Conservation (phyloP, 192 early-diverging fungal species). For the Backusella tarrabulga region DNA sequence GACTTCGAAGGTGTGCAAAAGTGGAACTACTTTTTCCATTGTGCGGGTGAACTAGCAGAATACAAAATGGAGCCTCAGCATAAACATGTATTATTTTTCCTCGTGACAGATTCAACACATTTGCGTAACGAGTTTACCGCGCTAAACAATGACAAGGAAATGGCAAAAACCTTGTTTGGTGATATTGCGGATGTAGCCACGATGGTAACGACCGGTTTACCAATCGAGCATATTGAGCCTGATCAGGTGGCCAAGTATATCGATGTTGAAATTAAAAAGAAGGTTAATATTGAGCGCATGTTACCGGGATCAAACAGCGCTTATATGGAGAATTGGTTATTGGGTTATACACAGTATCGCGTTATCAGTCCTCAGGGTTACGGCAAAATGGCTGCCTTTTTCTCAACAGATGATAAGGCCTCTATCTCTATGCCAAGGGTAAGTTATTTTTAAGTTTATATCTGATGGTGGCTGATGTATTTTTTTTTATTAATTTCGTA, state of each 20-base stretch:
- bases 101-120: conserved; percentile 42
- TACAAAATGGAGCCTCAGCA: conserved; percentile 28
- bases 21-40: conserved; percentile 39
- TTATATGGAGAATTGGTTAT: conserved; percentile 46
- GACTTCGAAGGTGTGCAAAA: conserved; percentile 31
- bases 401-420: conserved; percentile 31
- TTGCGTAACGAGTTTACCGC: conserved; percentile 36
- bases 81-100: conserved; percentile 38
- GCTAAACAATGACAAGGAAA: conserved; percentile 25
- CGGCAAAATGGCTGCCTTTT: conserved; percentile 44
- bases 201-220: conserved; percentile 36
- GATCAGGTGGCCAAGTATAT: conserved; percentile 41
- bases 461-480: neutral
- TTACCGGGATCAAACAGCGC: conserved; percentile 36
- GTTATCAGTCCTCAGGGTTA: conserved; percentile 40
- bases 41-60: conserved; percentile 38
- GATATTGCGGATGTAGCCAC: conserved; percentile 11
- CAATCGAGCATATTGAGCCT: conserved; percentile 42
- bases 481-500: neutral
- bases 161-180: conserved; percentile 8
- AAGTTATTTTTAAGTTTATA: neutral
- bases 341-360: conserved; percentile 42
- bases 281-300: conserved; percentile 24
- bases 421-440: conserved; percentile 33
- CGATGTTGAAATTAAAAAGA: conserved; percentile 26